phyloP scores from a whole-genome alignment of 768 basidiomycete species.

The Kwoniella dejecticola region DNA sequence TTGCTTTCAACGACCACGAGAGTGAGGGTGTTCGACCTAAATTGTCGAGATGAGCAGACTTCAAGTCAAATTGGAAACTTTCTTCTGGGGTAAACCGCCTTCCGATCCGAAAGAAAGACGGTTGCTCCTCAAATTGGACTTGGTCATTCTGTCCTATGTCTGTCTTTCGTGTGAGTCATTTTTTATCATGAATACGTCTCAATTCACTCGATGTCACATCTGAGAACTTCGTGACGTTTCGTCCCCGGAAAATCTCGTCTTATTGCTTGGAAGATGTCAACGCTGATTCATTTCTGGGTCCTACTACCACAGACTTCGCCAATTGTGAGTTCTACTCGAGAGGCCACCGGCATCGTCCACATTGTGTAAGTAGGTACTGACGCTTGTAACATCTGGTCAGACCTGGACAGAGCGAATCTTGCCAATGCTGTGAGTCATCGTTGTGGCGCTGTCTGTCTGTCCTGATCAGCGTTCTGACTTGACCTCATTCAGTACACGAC shows the following conservation, averaged over 20 bases:
- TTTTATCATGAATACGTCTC: not conserved
- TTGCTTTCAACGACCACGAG: too few relatives aligned
- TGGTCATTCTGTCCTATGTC: slow-evolving; percentile 36
- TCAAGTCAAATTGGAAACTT: slow-evolving; percentile 26
- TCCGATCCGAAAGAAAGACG: slow-evolving; percentile 27
- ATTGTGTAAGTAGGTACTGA: not conserved
- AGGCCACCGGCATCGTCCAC: not conserved
- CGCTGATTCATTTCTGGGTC: not conserved
- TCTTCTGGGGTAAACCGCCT: slow-evolving; percentile 33
- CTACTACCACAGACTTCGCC: slow-evolving; percentile 18
- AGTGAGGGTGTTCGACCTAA: too few relatives aligned
- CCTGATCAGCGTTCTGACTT: not conserved
- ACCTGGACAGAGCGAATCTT: slow-evolving; percentile 38
- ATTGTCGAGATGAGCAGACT: slow-evolving; percentile 9
- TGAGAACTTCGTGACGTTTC: too few relatives aligned
- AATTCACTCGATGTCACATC: not conserved
- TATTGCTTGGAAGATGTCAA: too few relatives aligned
- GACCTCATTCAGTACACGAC: slow-evolving; percentile 20
- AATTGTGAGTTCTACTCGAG: slow-evolving; percentile 19
- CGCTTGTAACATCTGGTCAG: not conserved
- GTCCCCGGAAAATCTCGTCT: too few relatives aligned
- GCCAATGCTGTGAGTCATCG: slow-evolving; percentile 29
- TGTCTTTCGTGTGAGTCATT: slow-evolving; percentile 31
- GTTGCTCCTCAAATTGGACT: slow-evolving; percentile 30
- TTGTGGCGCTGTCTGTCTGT: not conserved